phyloP scores from a whole-genome alignment of 352 stramenopile genomes.

The Phytophthora fragariaefolia region DNA sequence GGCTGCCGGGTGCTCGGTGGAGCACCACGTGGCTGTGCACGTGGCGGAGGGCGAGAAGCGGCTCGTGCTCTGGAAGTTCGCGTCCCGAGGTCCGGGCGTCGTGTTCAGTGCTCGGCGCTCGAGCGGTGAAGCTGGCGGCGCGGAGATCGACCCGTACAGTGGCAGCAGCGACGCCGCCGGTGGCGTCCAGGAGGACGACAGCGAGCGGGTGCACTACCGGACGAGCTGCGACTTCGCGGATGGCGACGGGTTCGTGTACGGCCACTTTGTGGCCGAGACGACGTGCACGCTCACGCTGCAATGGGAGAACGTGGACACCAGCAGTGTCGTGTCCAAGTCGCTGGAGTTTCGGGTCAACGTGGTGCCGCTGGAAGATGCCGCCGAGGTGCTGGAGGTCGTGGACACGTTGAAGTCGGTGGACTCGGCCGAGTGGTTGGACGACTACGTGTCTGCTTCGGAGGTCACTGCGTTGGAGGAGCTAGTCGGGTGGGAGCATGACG shows the following conservation, averaged over 20 bases:
- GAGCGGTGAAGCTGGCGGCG: not conserved
- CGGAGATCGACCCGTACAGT: conserved; percentile 37
- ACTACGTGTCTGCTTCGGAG: conserved; percentile 26
- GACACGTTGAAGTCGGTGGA: conserved; percentile 16
- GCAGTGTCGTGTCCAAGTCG: conserved; percentile 53
- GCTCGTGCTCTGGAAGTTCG: conserved; percentile 54
- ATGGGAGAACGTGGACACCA: conserved; percentile 55
- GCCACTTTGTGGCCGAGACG: conserved; percentile 33
- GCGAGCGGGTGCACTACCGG: conserved; percentile 35
- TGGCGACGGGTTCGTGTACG: conserved; percentile 28
- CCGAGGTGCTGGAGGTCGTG: conserved; percentile 19
- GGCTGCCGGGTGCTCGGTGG: conserved; percentile 36
- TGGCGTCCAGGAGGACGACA: conserved; percentile 5
- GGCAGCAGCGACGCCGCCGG: not conserved
- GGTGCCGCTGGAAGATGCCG: conserved; percentile 17
- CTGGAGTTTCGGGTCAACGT: conserved; percentile 43
- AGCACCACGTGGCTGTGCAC: conserved; percentile 30
- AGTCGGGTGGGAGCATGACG: conserved; percentile 27
- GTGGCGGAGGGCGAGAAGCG: conserved; percentile 11
- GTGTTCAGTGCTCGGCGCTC: conserved; percentile 41
- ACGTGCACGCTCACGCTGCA: conserved; percentile 38
- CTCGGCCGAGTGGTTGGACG: conserved; percentile 24
- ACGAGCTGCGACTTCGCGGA: conserved; percentile 37
- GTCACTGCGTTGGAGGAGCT: conserved; percentile 31
- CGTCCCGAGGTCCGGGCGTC: conserved; percentile 35